Evolutionary conservation across 345 rosid species (phyloP), one percentile per base, ranked within the genome.

Genomic region (Leavenworthia alabamica): DNA sequence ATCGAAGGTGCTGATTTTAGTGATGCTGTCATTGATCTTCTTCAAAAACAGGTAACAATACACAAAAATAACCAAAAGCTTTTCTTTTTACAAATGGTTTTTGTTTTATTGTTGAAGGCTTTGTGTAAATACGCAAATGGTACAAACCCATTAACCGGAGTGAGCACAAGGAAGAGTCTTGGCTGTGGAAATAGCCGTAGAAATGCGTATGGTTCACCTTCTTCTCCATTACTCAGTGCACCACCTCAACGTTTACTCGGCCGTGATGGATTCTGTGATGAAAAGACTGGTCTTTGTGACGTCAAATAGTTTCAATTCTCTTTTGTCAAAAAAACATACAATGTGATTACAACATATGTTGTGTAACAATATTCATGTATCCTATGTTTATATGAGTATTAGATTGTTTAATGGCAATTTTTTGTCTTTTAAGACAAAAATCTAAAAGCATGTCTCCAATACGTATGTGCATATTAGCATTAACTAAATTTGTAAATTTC

Each of bases 1-100:
- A 85, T 92, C 46, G 89, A 83, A 72, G 98, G 98, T 37, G 98
- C 98, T 23, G 97, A 92, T 73, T 92, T 86, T 76, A 89, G 97
- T 70, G 98, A 92, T 67, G 95, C 97, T 46, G 97, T 92, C 55
- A 41, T 92, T 31, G 98, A 86, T 68, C 97, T 89, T 77, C 65
- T 86, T 13, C 95, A 86, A 58, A 92, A 89, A 73, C 93, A 85
- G 91, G 96, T 89, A 16, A 5, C 16, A 16, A 5, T 12, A 37
- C 15, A 39, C n/a, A 10, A 6, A 8, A 29, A 10, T 24, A 44
- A 27, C 26, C 32, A n/a, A 33, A 33, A 54, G 12, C 19, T 9
- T 40, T 46, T 35, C 11, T 10, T 40, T 46, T 35, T 13, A 13
- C 19, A n/a, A 17, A 4, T 42, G 35, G 26, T 15, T 4, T 24